Conservation (phyloP, 352 stramenopile genomes). For the Phytophthora podocarpi region DNA sequence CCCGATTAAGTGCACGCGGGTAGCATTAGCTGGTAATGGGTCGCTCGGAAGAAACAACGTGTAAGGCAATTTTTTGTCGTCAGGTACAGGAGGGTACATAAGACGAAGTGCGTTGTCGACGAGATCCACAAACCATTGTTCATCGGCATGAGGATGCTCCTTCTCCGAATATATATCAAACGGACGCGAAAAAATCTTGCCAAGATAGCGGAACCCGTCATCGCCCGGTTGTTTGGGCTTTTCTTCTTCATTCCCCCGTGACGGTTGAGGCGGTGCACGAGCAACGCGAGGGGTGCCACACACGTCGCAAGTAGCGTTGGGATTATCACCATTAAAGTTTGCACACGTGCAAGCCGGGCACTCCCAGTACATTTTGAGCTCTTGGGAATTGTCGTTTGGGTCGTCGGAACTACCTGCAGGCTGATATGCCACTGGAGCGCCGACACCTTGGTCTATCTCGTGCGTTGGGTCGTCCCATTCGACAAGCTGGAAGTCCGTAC, state of each 20-base stretch:
- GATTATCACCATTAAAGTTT: constrained; percentile 89
- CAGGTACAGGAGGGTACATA: constrained; percentile 74
- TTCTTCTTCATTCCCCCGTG: constrained; percentile 16
- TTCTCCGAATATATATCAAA: constrained; percentile 87
- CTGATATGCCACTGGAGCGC: constrained; percentile 59
- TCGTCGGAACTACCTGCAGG: constrained; percentile 9
- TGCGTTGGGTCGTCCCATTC: constrained; percentile 88
- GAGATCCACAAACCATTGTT: constrained; percentile 79
- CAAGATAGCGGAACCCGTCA: constrained; percentile 65
- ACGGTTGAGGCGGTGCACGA: constrained; percentile 20
- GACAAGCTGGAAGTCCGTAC: constrained; percentile 85
- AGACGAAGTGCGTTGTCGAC: constrained; percentile 63
- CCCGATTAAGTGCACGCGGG: constrained; percentile 59
- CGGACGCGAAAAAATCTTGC: constrained; percentile 60
- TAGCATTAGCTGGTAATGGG: constrained; percentile 50
- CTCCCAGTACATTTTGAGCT: constrained; percentile 91
- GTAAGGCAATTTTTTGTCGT: constrained; percentile 85
- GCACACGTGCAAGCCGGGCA: constrained; percentile 83
- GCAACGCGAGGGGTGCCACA: constrained; percentile 61
- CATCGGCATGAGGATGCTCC: constrained; percentile 63
- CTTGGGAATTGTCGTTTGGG: constrained; percentile 31
- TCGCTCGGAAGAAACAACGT: constrained; percentile 71
- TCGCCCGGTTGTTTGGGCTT: constrained; percentile 35
- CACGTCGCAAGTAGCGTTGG: constrained; percentile 76
- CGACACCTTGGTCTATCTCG: constrained; percentile 83